Base-by-base conservation (phyloP, 108 stramenopile species). In the Skeletonema marinoi region DNA sequence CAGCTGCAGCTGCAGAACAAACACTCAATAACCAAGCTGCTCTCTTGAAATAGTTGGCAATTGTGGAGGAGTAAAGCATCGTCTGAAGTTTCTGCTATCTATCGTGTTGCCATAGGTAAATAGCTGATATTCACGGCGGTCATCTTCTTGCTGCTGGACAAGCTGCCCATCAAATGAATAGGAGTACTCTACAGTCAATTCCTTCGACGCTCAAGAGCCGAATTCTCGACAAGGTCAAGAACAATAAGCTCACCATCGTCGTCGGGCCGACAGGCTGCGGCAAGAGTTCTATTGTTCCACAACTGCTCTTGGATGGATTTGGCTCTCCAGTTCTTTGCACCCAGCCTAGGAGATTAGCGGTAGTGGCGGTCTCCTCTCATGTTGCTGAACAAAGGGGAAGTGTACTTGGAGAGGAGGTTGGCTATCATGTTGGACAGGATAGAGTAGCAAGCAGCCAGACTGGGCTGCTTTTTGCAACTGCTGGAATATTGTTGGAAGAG, bases 341-440 rank as follows among this genome's bases (percentile, higher is more conserved):
- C 3, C 85, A 86, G 61, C 85, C 85, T 4, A 77, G 85, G 7
- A 65, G 82, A 6, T 42, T 86, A 1, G 85, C 85, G 12, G 85
- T 86, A 5, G 80, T 77, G 19, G 81, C 85, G 10, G 85, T 86
- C 10, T 67, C 85, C 6, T 58, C 71, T 32, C 68, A 72, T 25
- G 82, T 86, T 19, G 85, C 85, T 6, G 5, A 66, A 8, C 68
- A 83, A 42, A 65, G 85, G 10, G 42, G 41, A 30, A 39, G 46
- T 31, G 16, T 29, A 2, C 44, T 86, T 60, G 85, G 85, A 0
- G 44, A 64, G 14, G 82, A 86, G 42, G 82, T 86, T 25, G 85
- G 85, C 39, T 86, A 86, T 75, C 82, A 86, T 48, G 76, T 86
- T 19, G 85, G 85, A 41, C 85, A 86, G 35, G 63, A 77, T 32